Evolutionary conservation across 257 asterid genomes (phyloP).

Genomic region (Phtheirospermum japonicum): DNA sequence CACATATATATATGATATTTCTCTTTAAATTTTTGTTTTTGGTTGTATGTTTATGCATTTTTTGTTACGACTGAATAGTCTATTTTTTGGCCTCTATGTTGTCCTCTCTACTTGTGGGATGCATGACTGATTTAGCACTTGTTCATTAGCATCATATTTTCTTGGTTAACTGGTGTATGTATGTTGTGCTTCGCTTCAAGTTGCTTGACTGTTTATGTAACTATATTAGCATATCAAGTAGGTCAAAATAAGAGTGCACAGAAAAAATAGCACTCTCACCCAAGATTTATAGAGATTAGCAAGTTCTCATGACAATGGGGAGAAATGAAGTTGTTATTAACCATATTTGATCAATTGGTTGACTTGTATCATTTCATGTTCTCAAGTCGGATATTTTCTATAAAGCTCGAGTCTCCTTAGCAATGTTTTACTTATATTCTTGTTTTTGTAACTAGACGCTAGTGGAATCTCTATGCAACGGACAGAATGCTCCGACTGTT

Average conservation of each 20-base stretch:
- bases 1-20: neutral
- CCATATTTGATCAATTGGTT: conserved; percentile 15
- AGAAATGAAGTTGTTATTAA: conserved; percentile 17
- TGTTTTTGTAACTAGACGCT: conserved; percentile 41
- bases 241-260: conserved; percentile 9
- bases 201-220: conserved; percentile 24
- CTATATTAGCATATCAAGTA: conserved; percentile 20
- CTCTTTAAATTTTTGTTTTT: neutral
- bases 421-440: conserved; percentile 25
- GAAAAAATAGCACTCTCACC: conserved; percentile 1
- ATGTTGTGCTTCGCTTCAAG: conserved; percentile 22
- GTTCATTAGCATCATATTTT: conserved; percentile 16
- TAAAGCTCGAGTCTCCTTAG: conserved; percentile 20
- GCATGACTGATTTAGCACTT: conserved; percentile 14
- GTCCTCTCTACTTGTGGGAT: conserved; percentile 6
- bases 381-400: conserved; percentile 15
- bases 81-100: neutral
- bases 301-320: conserved; percentile 6
- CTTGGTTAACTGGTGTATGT: conserved; percentile 21
- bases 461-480: conserved; percentile 52
- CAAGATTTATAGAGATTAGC: neutral
- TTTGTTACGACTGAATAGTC: conserved; percentile 6
- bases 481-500: conserved; percentile 60
- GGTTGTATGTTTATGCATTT: neutral
- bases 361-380: conserved; percentile 18